Evolutionary conservation across 257 asterid species (phyloP), one percentile per base, ranked within the genome.

Genomic region (Buddleja alternifolia): DNA sequence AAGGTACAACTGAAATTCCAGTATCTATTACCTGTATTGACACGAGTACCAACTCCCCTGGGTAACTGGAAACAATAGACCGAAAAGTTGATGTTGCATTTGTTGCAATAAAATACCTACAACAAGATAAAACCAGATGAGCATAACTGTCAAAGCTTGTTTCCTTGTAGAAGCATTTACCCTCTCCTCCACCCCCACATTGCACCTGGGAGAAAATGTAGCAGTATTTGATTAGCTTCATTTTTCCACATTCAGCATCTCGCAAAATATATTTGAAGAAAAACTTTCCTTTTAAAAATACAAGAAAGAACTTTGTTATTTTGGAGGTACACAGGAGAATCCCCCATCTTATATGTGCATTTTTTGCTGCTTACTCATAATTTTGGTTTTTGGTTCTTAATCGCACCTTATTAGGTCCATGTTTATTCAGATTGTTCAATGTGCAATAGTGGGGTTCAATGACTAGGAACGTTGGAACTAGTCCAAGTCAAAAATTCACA

Each of bases 51-150:
- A 93, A 73, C 37, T 84, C 74, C 70, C 96, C 99, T 14, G 96
- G 94, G 81, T 93, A 93, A 76, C 80, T 81, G 41, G 97, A 88
- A 77, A 88, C 74, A 55, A 93, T 84, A 60, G 95, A 75, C 68
- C 87, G 82, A 75, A 93, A 90, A 63, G 94, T 83, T 67, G 99
- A 76, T 36, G 99, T 90, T 29, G 95, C 97, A 75, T 93, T 88
- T 69, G 98, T 80, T 63, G 86, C 68, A 65, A 93, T 73, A 75
- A 85, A 93, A 84, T 85, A 78, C 81, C 98, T 93, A 75, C 62
- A 44, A 80, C 32, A 76, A 67, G 63, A 66, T 8, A 52, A n/a
- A 60, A 71, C 52, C 70, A 59, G 40, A 63, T 61, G 54, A 62
- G 64, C 37, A 29, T 8, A 48, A 40, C 24, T 45, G 29, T 47